Evolutionary conservation across 2,329 filamentous ascomycete species (phyloP), one percentile per base, ranked within the genome.

Genomic region (Polytolypa hystricis): DNA sequence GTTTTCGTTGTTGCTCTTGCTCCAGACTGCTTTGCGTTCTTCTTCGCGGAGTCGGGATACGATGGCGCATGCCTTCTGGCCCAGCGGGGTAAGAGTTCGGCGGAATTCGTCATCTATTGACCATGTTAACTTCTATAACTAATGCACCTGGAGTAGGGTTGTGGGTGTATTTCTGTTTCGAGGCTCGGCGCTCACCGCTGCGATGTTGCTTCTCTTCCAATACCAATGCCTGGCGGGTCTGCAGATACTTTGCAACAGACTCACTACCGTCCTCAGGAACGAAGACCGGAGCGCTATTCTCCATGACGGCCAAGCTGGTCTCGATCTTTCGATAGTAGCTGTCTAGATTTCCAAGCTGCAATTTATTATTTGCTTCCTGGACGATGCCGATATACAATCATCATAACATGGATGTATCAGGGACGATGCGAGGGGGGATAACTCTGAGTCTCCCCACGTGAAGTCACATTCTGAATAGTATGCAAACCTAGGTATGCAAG

Each of bases 21-120:
- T 85, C 87, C 86, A 94, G 41, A 89, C 65, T 2, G 75, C 79
- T 35, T 70, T 66, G 50, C 79, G 74, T 62, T 96, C 89, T 49
- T 84, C 74, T 35, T 76, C 72, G 29, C 86, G 78, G 52, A 95
- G 91, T 42, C 76, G 73, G 5, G 77, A 73, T 34, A 94, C 83
- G 44, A 96, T 89, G 37, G 71, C 70, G 53, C 82, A 82, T 19
- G 91, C 89, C 53, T 79, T 74, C 42, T 69, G 69, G 3, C 84
- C 86, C 47, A 87, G 77, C 3, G 84, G 83, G 0, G 86, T 87
- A 33, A 95, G 73, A 16, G 74, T 51, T 37, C 54, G 55, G 27
- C 55, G 53, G 31, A 58, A 57, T 26, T 47, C 47, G 34, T 42
- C 48, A 47, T 56, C 52, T 55, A 35, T n/a, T 35, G 37, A 19